Percentiles rank a stretch among this genome's conserved stretches.
phyloP scores from a whole-genome alignment of 2,329 filamentous ascomycete species.

The Neonectria magnoliae region DNA sequence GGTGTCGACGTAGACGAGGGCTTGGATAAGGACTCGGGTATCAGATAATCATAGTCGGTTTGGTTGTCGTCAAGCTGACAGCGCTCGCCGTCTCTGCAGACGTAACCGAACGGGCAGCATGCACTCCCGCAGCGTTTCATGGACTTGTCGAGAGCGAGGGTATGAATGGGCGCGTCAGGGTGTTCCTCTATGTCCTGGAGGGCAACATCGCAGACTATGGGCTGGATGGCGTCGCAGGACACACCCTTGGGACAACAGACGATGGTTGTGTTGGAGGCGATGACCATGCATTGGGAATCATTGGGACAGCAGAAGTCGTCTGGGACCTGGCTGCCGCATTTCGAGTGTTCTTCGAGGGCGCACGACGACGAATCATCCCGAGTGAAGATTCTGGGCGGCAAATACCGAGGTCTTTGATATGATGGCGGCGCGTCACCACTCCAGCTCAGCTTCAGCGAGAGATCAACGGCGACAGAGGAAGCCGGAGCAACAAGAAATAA shows the following conservation, averaged over 20 bases:
- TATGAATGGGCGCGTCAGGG: constrained; percentile 35
- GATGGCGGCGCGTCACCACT: constrained; percentile 21
- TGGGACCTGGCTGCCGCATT: constrained; percentile 34
- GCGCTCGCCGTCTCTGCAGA: constrained; percentile 29
- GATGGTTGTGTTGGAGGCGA: constrained; percentile 42
- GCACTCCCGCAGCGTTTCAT: constrained; percentile 34
- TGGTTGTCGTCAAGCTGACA: constrained; percentile 38
- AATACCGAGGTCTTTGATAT: constrained; percentile 3
- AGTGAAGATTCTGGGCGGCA: background rate
- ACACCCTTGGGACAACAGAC: constrained; percentile 38
- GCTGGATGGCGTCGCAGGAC: constrained; percentile 31
- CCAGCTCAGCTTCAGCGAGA: constrained; percentile 26
- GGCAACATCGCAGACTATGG: constrained; percentile 36
- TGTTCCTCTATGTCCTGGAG: constrained; percentile 31
- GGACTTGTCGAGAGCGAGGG: constrained; percentile 30
- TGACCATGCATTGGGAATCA: constrained; percentile 32
- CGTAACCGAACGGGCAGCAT: constrained; percentile 42
- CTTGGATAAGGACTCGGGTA: constrained; percentile 25
- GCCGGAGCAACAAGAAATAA: constrained; percentile 32
- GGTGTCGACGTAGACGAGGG: constrained; percentile 14
- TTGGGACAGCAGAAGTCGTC: constrained; percentile 38
- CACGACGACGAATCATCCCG: constrained; percentile 30
- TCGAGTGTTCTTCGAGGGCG: constrained; percentile 26
- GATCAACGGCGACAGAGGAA: constrained; percentile 30
- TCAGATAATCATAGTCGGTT: constrained; percentile 33